Evolutionary conservation across 768 basidiomycete genomes (phyloP).

Genomic region (Psilocybe sp.): DNA sequence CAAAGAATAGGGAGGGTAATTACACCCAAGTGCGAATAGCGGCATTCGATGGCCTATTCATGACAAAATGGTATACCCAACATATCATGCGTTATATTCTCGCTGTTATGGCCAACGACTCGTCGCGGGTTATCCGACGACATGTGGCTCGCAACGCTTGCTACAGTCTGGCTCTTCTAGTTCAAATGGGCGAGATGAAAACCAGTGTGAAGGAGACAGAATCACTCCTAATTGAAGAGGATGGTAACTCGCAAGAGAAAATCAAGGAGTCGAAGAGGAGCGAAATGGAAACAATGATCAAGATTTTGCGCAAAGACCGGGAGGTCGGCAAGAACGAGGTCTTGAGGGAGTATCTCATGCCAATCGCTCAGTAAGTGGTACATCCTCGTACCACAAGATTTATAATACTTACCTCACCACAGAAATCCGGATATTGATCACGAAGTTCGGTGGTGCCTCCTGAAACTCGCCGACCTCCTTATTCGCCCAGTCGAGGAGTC

Average conservation of each 20-base stretch:
- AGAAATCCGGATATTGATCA: conserved; percentile 79
- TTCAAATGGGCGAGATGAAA: conserved; percentile 90
- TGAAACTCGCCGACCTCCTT: conserved; percentile 89
- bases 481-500: conserved; percentile 82
- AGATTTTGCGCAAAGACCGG: conserved; percentile 82
- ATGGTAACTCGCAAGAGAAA: conserved; percentile 70
- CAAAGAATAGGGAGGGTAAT: conserved; percentile 78
- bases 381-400: conserved; percentile 19
- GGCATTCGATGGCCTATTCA: conserved; percentile 91
- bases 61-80: conserved; percentile 84
- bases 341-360: conserved; percentile 78
- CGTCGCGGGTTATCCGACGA: conserved; percentile 77
- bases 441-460: conserved; percentile 86
- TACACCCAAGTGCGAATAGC: conserved; percentile 87
- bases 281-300: conserved; percentile 82
- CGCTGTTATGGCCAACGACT: conserved; percentile 82
- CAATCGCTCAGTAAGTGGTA: conserved; percentile 66
- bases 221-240: conserved; percentile 81
- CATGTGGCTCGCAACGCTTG: conserved; percentile 85
- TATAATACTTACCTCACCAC: not conserved
- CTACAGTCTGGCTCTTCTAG: conserved; percentile 81
- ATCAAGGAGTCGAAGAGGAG: conserved; percentile 76
- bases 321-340: conserved; percentile 80
- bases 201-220: conserved; percentile 69
- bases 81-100: conserved; percentile 86